Percentiles rank a stretch among this genome's conserved stretches.
phyloP scores from a whole-genome alignment of 257 asterid genomes.

The Cordia subcordata region DNA sequence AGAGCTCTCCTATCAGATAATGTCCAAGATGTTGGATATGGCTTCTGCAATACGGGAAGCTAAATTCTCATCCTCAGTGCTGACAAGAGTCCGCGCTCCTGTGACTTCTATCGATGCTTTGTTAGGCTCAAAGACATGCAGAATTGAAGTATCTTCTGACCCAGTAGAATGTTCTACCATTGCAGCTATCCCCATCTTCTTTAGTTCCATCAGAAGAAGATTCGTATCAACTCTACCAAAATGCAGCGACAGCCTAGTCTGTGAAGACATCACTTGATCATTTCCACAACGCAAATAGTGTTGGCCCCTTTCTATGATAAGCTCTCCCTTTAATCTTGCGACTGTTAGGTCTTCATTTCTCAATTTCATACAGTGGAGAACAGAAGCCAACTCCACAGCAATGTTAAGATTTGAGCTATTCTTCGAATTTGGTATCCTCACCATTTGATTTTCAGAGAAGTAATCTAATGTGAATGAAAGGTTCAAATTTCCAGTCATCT shows the following conservation, averaged over 20 bases:
- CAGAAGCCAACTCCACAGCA: constrained; percentile 36
- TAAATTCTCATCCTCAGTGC: constrained; percentile 38
- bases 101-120: constrained; percentile 42
- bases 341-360: constrained; percentile 27
- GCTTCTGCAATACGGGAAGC: constrained; percentile 42
- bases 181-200: constrained; percentile 36
- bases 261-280: constrained; percentile 26
- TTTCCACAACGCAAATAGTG: constrained; percentile 29
- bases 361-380: constrained; percentile 36
- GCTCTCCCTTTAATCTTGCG: constrained; percentile 58
- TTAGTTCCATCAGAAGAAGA: constrained; percentile 29
- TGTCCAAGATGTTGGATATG: constrained; percentile 31
- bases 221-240: constrained; percentile 43
- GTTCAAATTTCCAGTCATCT: constrained; percentile 21
- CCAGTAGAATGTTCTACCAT: too few species aligned
- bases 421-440: constrained; percentile 39
- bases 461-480: constrained; percentile 30
- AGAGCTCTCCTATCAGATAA: constrained; percentile 23
- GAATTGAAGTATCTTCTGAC: constrained; percentile 11
- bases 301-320: constrained; percentile 50
- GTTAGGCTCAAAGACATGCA: constrained; percentile 46
- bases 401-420: constrained; percentile 43
- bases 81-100: constrained; percentile 32
- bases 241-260: constrained; percentile 30
- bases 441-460: constrained; percentile 44